Evolutionary conservation across 2,329 filamentous ascomycete genomes (phyloP).

Genomic region (Penicillium sp.): DNA sequence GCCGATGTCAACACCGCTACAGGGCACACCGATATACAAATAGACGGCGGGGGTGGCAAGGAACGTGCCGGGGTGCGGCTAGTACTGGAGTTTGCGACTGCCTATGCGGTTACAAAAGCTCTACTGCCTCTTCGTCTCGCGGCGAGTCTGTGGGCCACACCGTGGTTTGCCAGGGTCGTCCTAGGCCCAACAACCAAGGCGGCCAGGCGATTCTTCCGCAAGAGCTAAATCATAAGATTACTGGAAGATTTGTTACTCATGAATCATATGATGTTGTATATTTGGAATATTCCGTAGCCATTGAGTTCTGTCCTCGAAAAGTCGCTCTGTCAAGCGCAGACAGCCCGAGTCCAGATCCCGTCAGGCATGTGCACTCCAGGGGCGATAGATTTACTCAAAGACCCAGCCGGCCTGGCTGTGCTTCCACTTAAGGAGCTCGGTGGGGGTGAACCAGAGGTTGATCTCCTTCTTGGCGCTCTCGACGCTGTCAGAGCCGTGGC

Average conservation of each 20-base stretch:
- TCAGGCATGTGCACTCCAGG: slow-evolving; percentile 13
- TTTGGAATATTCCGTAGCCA: slow-evolving; percentile 16
- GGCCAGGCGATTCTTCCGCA: slow-evolving; percentile 38
- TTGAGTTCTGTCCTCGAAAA: slow-evolving; percentile 7
- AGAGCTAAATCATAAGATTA: slow-evolving; percentile 7
- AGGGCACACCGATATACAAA: slow-evolving; percentile 21
- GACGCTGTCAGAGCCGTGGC: slow-evolving; percentile 98
- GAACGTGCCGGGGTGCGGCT: slow-evolving; percentile 47
- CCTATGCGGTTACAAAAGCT: slow-evolving; percentile 85
- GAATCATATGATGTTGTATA: slow-evolving; percentile 15
- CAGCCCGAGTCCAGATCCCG: slow-evolving; percentile 11
- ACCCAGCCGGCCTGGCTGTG: slow-evolving; percentile 81
- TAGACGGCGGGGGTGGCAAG: slow-evolving; percentile 22
- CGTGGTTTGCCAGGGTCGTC: slow-evolving; percentile 75
- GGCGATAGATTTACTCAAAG: slow-evolving; percentile 63
- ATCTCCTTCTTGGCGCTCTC: slow-evolving; percentile 99
- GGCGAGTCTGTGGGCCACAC: slow-evolving; percentile 79
- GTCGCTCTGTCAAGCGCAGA: too few relatives aligned
- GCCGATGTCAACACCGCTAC: slow-evolving; percentile 44
- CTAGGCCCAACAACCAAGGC: slow-evolving; percentile 45
- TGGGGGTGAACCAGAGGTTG: slow-evolving; percentile 91
- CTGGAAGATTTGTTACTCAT: slow-evolving; percentile 6
- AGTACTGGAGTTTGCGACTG: slow-evolving; percentile 68
- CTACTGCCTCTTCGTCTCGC: slow-evolving; percentile 71
- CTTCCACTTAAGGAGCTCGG: slow-evolving; percentile 82